These are phyloP conservation scores for Sugiyamaella smithiae DNA, from an alignment of 805 yeast genomes.

Conservation along the genomic window DNA sequence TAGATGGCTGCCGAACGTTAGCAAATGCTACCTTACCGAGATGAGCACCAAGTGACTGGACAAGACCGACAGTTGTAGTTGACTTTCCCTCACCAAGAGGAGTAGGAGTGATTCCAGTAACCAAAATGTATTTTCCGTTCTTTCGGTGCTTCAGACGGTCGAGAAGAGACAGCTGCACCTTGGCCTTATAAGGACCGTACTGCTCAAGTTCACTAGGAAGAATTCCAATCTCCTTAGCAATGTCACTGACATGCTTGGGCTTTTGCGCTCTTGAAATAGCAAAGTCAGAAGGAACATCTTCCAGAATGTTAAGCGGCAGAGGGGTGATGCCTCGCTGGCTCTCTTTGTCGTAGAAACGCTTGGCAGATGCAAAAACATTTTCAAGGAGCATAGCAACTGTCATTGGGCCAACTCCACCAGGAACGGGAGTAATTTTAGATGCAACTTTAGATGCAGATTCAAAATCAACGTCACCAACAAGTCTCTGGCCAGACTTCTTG, in stretches of 20 bases:
- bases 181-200: slow-evolving; percentile 88
- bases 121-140: slow-evolving; percentile 84
- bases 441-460: slow-evolving; percentile 61
- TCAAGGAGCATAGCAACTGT: slow-evolving; percentile 94
- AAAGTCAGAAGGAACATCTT: slow-evolving; percentile 88
- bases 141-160: slow-evolving; percentile 62
- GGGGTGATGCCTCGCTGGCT: slow-evolving; percentile 52
- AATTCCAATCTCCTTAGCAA: slow-evolving; percentile 83
- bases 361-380: slow-evolving; percentile 81
- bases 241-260: slow-evolving; percentile 75
- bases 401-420: slow-evolving; percentile 99
- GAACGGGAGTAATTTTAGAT: slow-evolving; percentile 85
- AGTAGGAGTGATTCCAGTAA: slow-evolving; percentile 97
- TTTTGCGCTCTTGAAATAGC: slow-evolving; percentile 84
- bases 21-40: slow-evolving; percentile 80
- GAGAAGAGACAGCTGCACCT: slow-evolving; percentile 67
- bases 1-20: slow-evolving; percentile 94
- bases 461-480: slow-evolving; percentile 93
- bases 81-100: slow-evolving; percentile 98
- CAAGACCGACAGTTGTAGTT: slow-evolving; percentile 92
- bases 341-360: slow-evolving; percentile 46
- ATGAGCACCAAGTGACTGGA: slow-evolving; percentile 93
- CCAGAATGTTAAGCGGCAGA: slow-evolving; percentile 48
- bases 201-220: slow-evolving; percentile 77
- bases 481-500: slow-evolving; percentile 71